Evolutionary conservation across 2,329 filamentous ascomycete genomes (phyloP), one percentile per base, ranked within the genome.

Genomic region (Cordyceps militaris): DNA sequence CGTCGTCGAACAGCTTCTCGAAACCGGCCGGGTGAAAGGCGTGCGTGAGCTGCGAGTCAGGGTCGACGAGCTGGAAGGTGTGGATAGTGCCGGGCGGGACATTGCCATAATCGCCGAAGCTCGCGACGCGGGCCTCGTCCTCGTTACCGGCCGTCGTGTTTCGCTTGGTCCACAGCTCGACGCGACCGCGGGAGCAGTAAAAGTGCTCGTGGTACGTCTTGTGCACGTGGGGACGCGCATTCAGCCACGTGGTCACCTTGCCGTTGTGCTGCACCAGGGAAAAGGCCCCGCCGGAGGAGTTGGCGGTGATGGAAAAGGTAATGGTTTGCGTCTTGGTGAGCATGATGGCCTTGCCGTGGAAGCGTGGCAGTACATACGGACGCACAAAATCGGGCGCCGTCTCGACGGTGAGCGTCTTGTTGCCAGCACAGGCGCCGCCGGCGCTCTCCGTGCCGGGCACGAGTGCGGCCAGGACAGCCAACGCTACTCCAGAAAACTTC

Each of bases 361-460:
- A 65, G 13, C 59, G 62, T 14, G 64, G 64, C 21, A 66, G 57
- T 21, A 66, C 64, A n/a, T 66, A 66, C 3, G 64, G 63, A 1
- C 63, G 63, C 11, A 62, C 43, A 42, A 61, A 52, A 36, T 63
- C 59, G 1, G 64, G 64, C 3, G 64, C 64, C 10, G 32, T 36
- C 6, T 64, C 54, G 8, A 65, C 64, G 7, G 58, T 36, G 36
- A 65, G 40, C 14, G 30, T 38, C 21, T 38, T 52, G 24, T n/a
- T 19, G 26, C n/a, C 28, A 3, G 23, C 28, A n/a, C 28, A 36
- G 14, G 36, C 36, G 9, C 7, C 10, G 40, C 19, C 23, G 21
- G 4, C 8, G 30, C 26, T 3, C 32, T 48, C 34, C 4, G 54
- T 23, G 24, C 34, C 44, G n/a, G 34, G 14, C 14, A 16, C 44